Evolutionary conservation across 495 filamentous ascomycete species (phyloP).

Genomic region (Thozetella sp.): DNA sequence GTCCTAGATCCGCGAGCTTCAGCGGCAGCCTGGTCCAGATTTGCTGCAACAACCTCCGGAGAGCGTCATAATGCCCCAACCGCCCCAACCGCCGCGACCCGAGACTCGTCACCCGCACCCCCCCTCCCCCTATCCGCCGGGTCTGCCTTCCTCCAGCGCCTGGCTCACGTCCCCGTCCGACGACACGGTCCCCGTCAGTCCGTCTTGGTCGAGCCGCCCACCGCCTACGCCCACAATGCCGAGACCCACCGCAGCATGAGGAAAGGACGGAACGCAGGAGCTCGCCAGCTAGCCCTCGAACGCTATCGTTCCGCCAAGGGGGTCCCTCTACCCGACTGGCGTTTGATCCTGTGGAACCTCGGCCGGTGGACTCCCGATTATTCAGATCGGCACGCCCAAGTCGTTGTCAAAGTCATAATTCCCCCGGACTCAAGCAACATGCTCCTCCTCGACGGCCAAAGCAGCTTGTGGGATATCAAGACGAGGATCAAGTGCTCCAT

Average conservation of each 20-base stretch:
- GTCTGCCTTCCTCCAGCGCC: slow-evolving; percentile 13
- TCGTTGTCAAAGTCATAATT: slow-evolving; percentile 16
- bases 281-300: slow-evolving; percentile 8
- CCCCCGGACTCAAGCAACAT: not conserved
- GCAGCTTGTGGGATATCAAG: slow-evolving; percentile 17
- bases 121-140: not conserved
- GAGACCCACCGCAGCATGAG: slow-evolving; percentile 10
- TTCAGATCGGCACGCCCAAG: not conserved
- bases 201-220: slow-evolving; percentile 18
- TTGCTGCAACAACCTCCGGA: not conserved
- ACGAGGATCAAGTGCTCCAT: slow-evolving; percentile 14
- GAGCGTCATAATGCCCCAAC: not conserved
- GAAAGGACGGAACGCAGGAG: slow-evolving; percentile 1
- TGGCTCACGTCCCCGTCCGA: slow-evolving; percentile 20
- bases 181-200: slow-evolving; percentile 13
- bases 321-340: slow-evolving; percentile 20
- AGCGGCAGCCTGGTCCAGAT: not conserved
- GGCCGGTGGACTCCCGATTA: slow-evolving; percentile 14
- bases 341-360: slow-evolving; percentile 18
- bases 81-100: not conserved
- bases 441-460: slow-evolving; percentile 6
- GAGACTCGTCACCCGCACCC: not conserved
- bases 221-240: slow-evolving; percentile 10
- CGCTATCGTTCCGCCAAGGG: not conserved
- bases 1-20: not conserved